Conservation (phyloP, 2,329 filamentous ascomycete species). For the Emericellopsis cladophorae region DNA sequence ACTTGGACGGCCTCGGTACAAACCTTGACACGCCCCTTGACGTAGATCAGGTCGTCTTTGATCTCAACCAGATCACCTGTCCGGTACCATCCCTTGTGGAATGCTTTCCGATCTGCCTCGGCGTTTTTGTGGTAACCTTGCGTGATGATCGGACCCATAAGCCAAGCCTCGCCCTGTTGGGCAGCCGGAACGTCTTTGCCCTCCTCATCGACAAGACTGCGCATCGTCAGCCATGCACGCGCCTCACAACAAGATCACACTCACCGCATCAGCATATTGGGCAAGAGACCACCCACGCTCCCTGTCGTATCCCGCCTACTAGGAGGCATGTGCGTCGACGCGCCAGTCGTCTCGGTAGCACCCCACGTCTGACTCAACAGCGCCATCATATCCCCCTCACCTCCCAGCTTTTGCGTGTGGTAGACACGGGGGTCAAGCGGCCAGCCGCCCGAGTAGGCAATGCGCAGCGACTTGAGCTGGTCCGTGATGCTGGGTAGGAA, state of each 20-base stretch:
- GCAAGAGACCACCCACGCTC: slow-evolving; percentile 22
- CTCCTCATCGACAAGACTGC: slow-evolving; percentile 23
- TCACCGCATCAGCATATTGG: slow-evolving; percentile 14
- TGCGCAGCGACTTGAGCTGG: slow-evolving; percentile 35
- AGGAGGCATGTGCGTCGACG: slow-evolving; percentile 30
- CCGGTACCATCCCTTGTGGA: slow-evolving; percentile 53
- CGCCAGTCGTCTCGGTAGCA: slow-evolving; percentile 40
- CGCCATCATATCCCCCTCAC: slow-evolving; percentile 20
- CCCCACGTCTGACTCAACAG: slow-evolving; percentile 38
- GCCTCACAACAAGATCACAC: slow-evolving; percentile 1
- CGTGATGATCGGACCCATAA: slow-evolving; percentile 62
- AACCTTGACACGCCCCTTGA: slow-evolving; percentile 67
- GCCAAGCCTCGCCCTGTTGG: slow-evolving; percentile 46
- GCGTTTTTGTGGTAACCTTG: slow-evolving; percentile 61
- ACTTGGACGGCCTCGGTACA: not conserved
- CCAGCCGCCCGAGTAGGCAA: slow-evolving; percentile 39
- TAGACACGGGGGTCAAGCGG: slow-evolving; percentile 38
- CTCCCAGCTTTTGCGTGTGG: slow-evolving; percentile 27
- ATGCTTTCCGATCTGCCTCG: slow-evolving; percentile 47
- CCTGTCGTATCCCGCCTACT: slow-evolving; percentile 29
- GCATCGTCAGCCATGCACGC: not conserved
- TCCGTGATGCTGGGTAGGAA: slow-evolving; percentile 38
- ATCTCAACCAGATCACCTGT: slow-evolving; percentile 53
- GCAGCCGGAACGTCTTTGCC: slow-evolving; percentile 23
- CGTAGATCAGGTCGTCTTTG: slow-evolving; percentile 45